Evolutionary conservation across 2,329 filamentous ascomycete genomes (phyloP), one percentile per base, ranked within the genome.

Genomic region (Claviceps cyperi): DNA sequence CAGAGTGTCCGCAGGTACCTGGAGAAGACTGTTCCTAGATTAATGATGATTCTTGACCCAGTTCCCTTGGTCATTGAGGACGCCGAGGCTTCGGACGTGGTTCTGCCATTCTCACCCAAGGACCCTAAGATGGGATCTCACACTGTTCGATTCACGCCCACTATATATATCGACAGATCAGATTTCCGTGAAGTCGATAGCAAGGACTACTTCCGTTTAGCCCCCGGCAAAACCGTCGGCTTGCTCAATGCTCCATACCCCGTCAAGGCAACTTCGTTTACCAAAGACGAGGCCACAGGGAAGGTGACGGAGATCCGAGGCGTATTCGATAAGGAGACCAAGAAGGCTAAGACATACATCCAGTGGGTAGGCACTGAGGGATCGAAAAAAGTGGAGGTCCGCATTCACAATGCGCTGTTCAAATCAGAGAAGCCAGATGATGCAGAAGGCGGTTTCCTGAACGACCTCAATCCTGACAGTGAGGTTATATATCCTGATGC

Each of bases 11-110:
- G 91, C 21, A 81, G 81, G 55, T 94, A 95, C 63, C 81, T 97
- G 14, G 91, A 97, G 64, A 78, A 78, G 46, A 89, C 86, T 0
- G 89, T 95, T 0, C 90, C 91, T 2, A 82, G 91, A 24, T 75
- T 96, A 13, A 92, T 94, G 84, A 75, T 96, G 32, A 80, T 97
- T 2, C 76, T 95, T 19, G 88, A 96, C 56, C 91, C 91, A 0
- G 72, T 96, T 44, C 83, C 81, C 36, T 81, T 96, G 13, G 72
- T 87, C 32, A 88, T 96, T 52, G 85, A 92, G 56, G 85, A 91
- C 59, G 74, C 84, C 48, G 78, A 86, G 32, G 66, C 64, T 6
- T 54, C 63, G 43, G 77, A 84, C 52, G 64, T 91, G 3, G 77
- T 84, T 49, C 65, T 91, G 8, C 87, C 89, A 0, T 95, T 94